These are phyloP conservation scores for Epichloe glyceriae DNA, from an alignment of 2,329 filamentous ascomycete species.

Conservation along the genomic window DNA sequence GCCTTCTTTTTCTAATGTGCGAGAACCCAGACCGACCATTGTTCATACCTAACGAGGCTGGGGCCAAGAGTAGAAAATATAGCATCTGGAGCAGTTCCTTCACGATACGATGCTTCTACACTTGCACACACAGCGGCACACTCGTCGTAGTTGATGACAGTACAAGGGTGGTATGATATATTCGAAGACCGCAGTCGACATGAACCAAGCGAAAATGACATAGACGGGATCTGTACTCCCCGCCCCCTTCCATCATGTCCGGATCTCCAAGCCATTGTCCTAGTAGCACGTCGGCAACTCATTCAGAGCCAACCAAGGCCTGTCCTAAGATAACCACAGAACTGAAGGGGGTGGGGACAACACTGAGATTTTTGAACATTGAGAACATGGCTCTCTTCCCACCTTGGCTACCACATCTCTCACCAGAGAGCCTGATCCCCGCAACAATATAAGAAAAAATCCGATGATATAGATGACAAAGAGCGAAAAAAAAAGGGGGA, in stretches of 20 bases:
- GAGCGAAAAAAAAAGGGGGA: constrained; percentile 4
- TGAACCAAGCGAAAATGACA: constrained; percentile 3
- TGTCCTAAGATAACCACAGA: neutral
- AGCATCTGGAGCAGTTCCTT: neutral
- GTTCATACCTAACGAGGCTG: too few relatives aligned
- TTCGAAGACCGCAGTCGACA: constrained; percentile 2
- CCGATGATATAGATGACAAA: constrained; percentile 23
- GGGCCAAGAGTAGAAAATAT: too few relatives aligned
- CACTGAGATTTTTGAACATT: constrained; percentile 8
- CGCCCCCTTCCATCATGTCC: neutral
- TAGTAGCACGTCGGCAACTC: neutral
- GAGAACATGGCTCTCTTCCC: constrained; percentile 16
- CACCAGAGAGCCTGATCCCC: constrained; percentile 23
- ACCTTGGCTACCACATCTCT: constrained; percentile 14
- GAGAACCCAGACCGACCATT: too few relatives aligned
- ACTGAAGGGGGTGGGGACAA: neutral
- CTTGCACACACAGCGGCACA: neutral
- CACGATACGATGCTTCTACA: neutral
- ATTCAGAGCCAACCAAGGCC: neutral
- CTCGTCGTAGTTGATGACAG: neutral
- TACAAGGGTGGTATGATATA: constrained; percentile 4
- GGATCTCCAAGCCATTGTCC: neutral
- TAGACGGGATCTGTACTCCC: neutral
- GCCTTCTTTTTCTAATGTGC: too few relatives aligned
- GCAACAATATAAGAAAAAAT: constrained; percentile 12